Percentiles rank a stretch among this genome's conserved stretches.
phyloP scores from a whole-genome alignment of 2,329 filamentous ascomycete genomes.

The Pseudogymnoascus sp. region DNA sequence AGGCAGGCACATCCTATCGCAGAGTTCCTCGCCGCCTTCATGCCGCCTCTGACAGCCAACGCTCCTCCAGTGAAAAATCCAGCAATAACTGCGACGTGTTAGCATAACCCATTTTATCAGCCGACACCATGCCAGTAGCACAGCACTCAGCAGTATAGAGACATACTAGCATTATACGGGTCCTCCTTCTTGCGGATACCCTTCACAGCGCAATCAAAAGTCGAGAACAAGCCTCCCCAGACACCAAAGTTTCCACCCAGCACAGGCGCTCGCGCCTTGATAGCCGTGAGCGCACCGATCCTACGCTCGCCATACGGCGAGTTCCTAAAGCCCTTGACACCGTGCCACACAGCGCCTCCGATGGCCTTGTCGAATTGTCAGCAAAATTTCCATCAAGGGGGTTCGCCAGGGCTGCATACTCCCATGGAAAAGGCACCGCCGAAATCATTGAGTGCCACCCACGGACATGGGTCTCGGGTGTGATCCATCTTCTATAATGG shows the following conservation, averaged over 20 bases:
- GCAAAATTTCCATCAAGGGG: background rate
- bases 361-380: constrained; percentile 45
- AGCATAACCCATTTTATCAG: constrained; percentile 11
- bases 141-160: background rate
- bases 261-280: constrained; percentile 94
- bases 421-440: constrained; percentile 96
- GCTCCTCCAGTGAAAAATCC: constrained; percentile 95
- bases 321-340: constrained; percentile 89
- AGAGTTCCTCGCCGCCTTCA: constrained; percentile 85
- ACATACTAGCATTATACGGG: constrained; percentile 80
- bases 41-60: constrained; percentile 83
- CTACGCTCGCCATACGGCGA: constrained; percentile 87
- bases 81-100: constrained; percentile 57
- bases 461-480: constrained; percentile 91
- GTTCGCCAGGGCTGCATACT: constrained; percentile 39
- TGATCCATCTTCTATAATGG: constrained; percentile 65
- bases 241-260: constrained; percentile 96
- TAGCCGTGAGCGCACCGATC: constrained; percentile 91
- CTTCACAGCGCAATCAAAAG: constrained; percentile 95
- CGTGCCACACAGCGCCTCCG: constrained; percentile 85
- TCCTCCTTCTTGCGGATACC: constrained; percentile 93
- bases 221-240: constrained; percentile 93
- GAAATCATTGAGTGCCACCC: constrained; percentile 94
- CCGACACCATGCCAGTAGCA: background rate
- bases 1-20: constrained; percentile 94